phyloP scores from a whole-genome alignment of 371 early-diverging fungal genomes.

The Rhizomucor pusillus region DNA sequence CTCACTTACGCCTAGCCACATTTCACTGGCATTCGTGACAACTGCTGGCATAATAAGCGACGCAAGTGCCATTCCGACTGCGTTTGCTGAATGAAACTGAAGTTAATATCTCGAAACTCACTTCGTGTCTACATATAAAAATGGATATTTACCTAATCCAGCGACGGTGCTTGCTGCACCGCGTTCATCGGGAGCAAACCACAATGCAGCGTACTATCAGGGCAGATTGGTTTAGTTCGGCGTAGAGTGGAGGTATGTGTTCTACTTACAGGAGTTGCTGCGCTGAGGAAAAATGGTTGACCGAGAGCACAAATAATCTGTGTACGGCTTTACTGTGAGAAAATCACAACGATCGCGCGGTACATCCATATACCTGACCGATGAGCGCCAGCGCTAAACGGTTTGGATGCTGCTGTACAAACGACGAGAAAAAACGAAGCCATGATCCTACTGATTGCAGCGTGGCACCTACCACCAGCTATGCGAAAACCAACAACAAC shows the following conservation, averaged over 20 bases:
- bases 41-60: conserved; percentile 36
- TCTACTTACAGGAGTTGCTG: conserved; percentile 41
- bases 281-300: conserved; percentile 45
- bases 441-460: conserved; percentile 43
- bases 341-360: background rate
- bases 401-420: conserved; percentile 17
- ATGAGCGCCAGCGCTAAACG: conserved; percentile 35
- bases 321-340: background rate
- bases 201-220: conserved; percentile 39
- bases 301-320: conserved; percentile 42
- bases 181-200: conserved; percentile 42
- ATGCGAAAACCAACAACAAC: conserved; percentile 1
- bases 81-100: conserved; percentile 27
- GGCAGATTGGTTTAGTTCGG: background rate
- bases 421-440: conserved; percentile 39
- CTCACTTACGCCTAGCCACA: conserved; percentile 28
- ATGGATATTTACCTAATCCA: conserved; percentile 30
- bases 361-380: conserved; percentile 31
- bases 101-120: background rate
- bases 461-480: conserved; percentile 36
- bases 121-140: background rate
- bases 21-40: conserved; percentile 17
- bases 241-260: background rate
- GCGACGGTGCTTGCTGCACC: conserved; percentile 38
- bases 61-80: conserved; percentile 48